phyloP scores from a whole-genome alignment of 768 basidiomycete species.

The Hericium erinaceus region DNA sequence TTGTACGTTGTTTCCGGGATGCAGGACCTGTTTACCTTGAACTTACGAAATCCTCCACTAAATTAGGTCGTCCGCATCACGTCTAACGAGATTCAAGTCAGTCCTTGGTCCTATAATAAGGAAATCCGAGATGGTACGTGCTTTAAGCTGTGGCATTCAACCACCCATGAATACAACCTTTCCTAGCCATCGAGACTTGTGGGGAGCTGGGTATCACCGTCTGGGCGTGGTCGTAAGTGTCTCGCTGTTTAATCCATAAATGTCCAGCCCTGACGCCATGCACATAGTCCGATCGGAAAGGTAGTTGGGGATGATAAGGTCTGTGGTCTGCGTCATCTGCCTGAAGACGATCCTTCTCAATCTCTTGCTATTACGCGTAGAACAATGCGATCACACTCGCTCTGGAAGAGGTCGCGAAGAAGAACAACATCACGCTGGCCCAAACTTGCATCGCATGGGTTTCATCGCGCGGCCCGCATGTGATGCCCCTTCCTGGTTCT shows the following conservation, averaged over 20 bases:
- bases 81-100: slow-evolving; percentile 60
- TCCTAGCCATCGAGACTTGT: slow-evolving; percentile 41
- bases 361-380: neutral
- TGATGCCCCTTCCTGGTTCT: slow-evolving; percentile 38
- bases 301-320: too few relatives aligned
- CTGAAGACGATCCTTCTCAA: too few relatives aligned
- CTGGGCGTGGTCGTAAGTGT: slow-evolving; percentile 39
- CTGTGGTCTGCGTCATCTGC: too few relatives aligned
- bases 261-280: too few relatives aligned
- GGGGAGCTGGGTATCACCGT: slow-evolving; percentile 47
- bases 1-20: neutral
- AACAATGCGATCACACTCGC: slow-evolving; percentile 33
- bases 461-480: slow-evolving; percentile 22
- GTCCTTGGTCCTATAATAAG: slow-evolving; percentile 52
- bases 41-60: neutral
- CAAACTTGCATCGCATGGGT: slow-evolving; percentile 31
- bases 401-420: slow-evolving; percentile 28
- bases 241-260: neutral
- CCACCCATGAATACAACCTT: neutral
- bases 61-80: slow-evolving; percentile 27
- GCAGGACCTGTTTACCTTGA: neutral
- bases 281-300: too few relatives aligned
- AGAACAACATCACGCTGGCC: slow-evolving; percentile 30
- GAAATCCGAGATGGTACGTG: slow-evolving; percentile 35
- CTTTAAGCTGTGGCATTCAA: too few relatives aligned